Evolutionary conservation across 352 stramenopile genomes (phyloP), one percentile per base, ranked within the genome.

Genomic region (Phytopythium oedochilum): DNA sequence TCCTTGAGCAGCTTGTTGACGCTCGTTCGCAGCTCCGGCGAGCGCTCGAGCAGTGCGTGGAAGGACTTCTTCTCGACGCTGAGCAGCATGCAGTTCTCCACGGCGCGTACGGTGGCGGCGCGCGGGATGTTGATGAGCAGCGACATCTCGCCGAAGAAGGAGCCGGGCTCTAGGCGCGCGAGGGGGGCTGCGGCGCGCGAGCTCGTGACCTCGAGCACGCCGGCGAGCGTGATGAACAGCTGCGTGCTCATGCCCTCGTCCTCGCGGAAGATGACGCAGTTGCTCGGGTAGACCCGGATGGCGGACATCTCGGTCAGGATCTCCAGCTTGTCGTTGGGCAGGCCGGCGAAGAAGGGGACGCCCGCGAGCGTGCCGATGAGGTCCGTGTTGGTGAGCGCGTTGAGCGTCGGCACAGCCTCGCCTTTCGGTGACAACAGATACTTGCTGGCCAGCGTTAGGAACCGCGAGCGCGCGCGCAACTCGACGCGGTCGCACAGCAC

Each of bases 111-210:
- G 2, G 82, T 90, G 23, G 82, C 82, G 10, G 82, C 79, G 31
- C 82, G 75, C 3, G 82, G 82, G 46, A 89, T 89, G 53, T 89
- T 87, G 53, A 89, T 90, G 9, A 92, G 55, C 31, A 92, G 60
- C 15, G 82, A 86, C 82, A 92, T 92, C 49, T 92, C 82, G 4
- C 82, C 82, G 58, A 92, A 92, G 58, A 89, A 92, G 1, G 79
- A 88, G 9, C 82, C 82, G 2, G 82, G 64, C 18, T 82, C 75
- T 0, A 92, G 64, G 10, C 60, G 86, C 12, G 82, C 82, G n/a
- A 92, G 62, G 1, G 76, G 73, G 0, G 59, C 63, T 5, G 59
- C 52, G 1, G 73, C 61, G 12, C 76, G 68, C 1, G 79, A 81
- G 43, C 76, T 89, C 10, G 68, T 88, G 3, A 90, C 82, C 43